phyloP scores from a whole-genome alignment of 306 rosid species.

The Lotus japonicus region DNA sequence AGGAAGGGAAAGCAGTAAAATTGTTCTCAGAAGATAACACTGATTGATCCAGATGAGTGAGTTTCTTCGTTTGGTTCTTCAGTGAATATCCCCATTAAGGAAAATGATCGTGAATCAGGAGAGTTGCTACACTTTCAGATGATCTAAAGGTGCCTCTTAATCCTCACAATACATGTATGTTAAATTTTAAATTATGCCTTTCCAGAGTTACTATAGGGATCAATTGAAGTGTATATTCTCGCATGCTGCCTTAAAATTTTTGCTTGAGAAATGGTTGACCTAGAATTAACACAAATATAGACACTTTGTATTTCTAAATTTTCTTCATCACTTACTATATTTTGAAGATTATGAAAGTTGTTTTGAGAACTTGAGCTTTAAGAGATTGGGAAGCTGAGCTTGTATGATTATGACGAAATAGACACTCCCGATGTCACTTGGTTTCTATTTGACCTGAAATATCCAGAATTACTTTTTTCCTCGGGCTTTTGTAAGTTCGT shows the following conservation, averaged over 20 bases:
- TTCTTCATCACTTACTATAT: not conserved
- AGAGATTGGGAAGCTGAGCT: constrained; percentile 34
- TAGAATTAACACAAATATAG: not conserved
- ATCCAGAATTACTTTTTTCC: too few relatives aligned
- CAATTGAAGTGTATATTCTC: not conserved
- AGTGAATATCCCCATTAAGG: not conserved
- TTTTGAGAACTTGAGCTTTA: constrained; percentile 24
- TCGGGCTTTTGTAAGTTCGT: too few relatives aligned
- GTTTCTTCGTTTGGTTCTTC: constrained; percentile 4
- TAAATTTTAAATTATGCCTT: constrained; percentile 11
- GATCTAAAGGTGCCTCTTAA: constrained; percentile 20
- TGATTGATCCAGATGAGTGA: not conserved
- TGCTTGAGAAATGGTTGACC: not conserved
- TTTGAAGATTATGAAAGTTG: constrained; percentile 10
- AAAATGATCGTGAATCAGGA: constrained; percentile 13
- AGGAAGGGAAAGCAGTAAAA: too few relatives aligned
- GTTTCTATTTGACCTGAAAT: too few relatives aligned
- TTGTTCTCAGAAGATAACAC: not conserved
- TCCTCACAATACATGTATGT: not conserved
- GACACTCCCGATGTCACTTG: too few relatives aligned
- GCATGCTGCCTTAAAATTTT: not conserved
- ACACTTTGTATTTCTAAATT: not conserved
- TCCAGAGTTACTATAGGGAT: not conserved
- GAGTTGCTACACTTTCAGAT: constrained; percentile 10
- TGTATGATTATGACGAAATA: not conserved